Conservation (phyloP, 2,329 filamentous ascomycete genomes). For the Fusarium burgessii region DNA sequence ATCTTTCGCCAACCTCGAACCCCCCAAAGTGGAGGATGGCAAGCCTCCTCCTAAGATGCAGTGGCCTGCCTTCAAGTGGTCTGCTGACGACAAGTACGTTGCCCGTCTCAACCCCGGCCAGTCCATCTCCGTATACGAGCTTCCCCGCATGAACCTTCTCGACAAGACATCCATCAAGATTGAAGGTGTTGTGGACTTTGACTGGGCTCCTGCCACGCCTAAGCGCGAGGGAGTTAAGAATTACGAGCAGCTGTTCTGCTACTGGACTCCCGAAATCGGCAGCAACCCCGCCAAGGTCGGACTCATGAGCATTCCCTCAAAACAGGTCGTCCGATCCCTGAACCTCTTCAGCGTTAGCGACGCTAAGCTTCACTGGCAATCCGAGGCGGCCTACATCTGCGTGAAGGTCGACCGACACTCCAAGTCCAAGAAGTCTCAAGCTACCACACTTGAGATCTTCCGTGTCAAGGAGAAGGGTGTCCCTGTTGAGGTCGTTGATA, state of each 20-base stretch:
- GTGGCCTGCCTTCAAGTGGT: slow-evolving; percentile 99
- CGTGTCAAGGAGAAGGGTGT: slow-evolving; percentile 97
- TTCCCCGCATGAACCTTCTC: slow-evolving; percentile 88
- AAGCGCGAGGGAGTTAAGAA: slow-evolving; percentile 87
- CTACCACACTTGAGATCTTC: slow-evolving; percentile 98
- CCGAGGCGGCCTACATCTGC: slow-evolving; percentile 90
- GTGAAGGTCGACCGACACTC: slow-evolving; percentile 99
- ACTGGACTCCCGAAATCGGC: slow-evolving; percentile 98
- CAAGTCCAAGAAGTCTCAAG: slow-evolving; percentile 98
- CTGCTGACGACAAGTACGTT: slow-evolving; percentile 95
- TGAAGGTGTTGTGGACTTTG: slow-evolving; percentile 96
- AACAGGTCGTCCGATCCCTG: slow-evolving; percentile 91
- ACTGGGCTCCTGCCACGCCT: slow-evolving; percentile 90
- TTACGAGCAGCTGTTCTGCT: slow-evolving; percentile 96
- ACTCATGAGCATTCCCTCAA: slow-evolving; percentile 94
- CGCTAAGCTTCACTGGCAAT: slow-evolving; percentile 99
- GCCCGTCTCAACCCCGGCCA: slow-evolving; percentile 89
- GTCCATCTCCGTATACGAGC: slow-evolving; percentile 91
- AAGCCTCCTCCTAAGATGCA: slow-evolving; percentile 88
- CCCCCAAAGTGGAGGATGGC: slow-evolving; percentile 68
- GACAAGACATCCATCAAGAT: slow-evolving; percentile 96
- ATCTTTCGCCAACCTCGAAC: slow-evolving; percentile 91
- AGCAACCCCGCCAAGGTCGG: slow-evolving; percentile 98
- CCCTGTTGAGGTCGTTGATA: slow-evolving; percentile 96
- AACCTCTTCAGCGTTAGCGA: slow-evolving; percentile 99